Evolutionary conservation across 2,329 filamentous ascomycete genomes (phyloP).

Genomic region (Eutypa lata): DNA sequence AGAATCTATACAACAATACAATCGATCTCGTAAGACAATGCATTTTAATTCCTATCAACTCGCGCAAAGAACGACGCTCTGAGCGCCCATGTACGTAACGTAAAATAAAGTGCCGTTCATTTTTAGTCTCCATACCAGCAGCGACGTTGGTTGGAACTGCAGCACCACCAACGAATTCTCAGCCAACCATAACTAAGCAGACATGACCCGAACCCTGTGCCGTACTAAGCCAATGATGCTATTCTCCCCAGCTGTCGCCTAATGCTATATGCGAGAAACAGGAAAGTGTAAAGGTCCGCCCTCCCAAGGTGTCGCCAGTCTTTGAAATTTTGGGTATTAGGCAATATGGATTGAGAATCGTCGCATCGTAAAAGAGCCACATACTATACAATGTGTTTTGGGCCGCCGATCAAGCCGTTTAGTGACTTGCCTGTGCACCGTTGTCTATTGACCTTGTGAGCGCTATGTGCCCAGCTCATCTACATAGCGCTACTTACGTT

Average conservation of each 20-base stretch:
- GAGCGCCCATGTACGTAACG: background rate
- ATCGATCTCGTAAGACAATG: background rate
- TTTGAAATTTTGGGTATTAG: background rate
- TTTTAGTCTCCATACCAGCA: too few species aligned
- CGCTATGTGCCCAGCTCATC: background rate
- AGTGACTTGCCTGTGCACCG: conserved; percentile 2
- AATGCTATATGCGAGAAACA: conserved; percentile 1
- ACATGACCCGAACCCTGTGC: background rate
- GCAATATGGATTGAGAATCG: background rate
- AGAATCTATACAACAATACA: too few species aligned
- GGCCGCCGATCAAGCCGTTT: background rate
- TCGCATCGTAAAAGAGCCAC: background rate
- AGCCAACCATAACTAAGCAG: background rate
- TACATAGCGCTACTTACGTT: conserved; percentile 41
- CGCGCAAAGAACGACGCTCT: background rate
- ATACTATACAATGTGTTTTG: conserved; percentile 1
- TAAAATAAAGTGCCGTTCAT: background rate
- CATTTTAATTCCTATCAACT: background rate
- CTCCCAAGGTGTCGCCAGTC: background rate
- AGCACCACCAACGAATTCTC: background rate
- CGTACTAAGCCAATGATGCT: background rate
- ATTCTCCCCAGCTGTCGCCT: background rate
- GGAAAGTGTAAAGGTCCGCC: background rate
- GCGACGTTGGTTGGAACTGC: background rate
- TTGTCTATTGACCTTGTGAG: conserved; percentile 1